A percentile compares a stretch with the other conserved stretches of the same genome.
Evolutionary conservation across 345 rosid species (phyloP).

Genomic region (Psidium friedrichsthalianum): DNA sequence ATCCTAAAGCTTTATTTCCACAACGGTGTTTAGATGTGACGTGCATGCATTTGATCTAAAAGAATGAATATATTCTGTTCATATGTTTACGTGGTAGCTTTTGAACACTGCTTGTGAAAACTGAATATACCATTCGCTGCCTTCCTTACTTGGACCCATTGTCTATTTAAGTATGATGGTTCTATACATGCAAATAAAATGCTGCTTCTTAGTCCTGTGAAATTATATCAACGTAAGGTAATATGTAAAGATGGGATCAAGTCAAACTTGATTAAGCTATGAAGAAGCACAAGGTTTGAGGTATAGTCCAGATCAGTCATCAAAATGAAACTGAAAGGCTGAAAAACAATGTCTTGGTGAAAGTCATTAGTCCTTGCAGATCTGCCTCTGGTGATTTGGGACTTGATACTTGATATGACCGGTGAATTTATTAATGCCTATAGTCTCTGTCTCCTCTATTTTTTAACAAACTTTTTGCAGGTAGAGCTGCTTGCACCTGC

Average conservation of each 20-base stretch:
- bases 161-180: background rate
- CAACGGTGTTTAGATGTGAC: background rate
- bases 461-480: background rate
- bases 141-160: background rate
- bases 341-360: background rate
- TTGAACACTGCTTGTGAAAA: background rate
- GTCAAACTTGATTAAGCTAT: background rate
- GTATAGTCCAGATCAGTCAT: background rate
- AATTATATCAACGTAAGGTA: background rate
- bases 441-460: background rate
- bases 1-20: background rate
- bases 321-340: background rate
- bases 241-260: background rate
- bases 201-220: background rate
- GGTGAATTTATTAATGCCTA: background rate
- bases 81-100: background rate
- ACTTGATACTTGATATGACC: background rate
- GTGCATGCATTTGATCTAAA: background rate
- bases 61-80: background rate
- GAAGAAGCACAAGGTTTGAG: background rate
- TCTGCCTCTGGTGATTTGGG: background rate
- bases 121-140: background rate
- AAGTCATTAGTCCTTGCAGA: background rate
- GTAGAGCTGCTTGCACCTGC: conserved; percentile 17
- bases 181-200: background rate